Conservation (phyloP, 768 basidiomycete genomes). For the Russula compacta region DNA sequence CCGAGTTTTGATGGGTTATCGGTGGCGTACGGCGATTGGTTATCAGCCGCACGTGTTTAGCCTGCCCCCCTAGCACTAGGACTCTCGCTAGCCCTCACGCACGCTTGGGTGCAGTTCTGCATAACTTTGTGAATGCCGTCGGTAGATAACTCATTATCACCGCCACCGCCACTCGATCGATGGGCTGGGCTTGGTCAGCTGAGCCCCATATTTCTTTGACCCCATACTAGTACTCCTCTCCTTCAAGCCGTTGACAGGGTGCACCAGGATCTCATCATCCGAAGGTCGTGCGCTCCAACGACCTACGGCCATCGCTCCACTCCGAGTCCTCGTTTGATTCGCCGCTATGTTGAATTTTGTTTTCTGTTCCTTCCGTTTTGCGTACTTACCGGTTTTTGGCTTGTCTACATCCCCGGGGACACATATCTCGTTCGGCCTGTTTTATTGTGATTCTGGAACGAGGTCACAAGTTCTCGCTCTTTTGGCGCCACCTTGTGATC, state of each 20-base stretch:
- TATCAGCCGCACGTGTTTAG: not conserved
- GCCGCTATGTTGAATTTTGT: not conserved
- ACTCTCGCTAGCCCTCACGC: not conserved
- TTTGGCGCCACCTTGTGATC: constrained; percentile 6
- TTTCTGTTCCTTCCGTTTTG: not conserved
- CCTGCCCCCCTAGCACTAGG: not conserved
- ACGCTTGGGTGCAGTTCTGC: not conserved
- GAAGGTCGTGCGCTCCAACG: not conserved
- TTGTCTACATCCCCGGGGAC: not conserved
- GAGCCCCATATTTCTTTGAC: not conserved
- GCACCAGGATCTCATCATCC: not conserved
- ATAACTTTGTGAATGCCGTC: not conserved
- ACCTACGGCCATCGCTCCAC: not conserved
- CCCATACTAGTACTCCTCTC: not conserved
- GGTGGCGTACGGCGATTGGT: not conserved
- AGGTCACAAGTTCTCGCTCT: not conserved
- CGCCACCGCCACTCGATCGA: constrained; percentile 15
- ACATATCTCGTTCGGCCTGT: not conserved
- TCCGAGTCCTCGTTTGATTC: not conserved
- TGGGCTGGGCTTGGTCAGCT: not conserved
- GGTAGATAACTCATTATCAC: not conserved
- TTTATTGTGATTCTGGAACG: not conserved
- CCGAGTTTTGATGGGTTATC: constrained; percentile 8
- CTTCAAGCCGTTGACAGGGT: not conserved
- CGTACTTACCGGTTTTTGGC: not conserved